phyloP scores from a whole-genome alignment of 2,329 filamentous ascomycete species.

The Tricladium varicosporioides region DNA sequence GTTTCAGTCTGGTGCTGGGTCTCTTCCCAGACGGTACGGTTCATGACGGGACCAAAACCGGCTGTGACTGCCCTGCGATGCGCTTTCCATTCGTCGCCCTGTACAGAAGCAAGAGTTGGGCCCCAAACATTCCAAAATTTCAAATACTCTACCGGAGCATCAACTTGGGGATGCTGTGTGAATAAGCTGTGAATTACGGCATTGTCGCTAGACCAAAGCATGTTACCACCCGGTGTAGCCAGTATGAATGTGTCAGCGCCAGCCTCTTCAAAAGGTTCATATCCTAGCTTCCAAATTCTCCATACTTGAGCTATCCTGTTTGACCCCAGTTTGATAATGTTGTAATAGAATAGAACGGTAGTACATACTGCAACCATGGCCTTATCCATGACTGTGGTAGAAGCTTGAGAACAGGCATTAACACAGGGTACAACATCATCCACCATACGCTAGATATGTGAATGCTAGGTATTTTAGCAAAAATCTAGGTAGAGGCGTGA shows the following conservation, averaged over 20 bases:
- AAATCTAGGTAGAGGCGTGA: too few species aligned
- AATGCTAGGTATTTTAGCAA: too few species aligned
- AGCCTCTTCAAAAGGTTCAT: conserved; percentile 5
- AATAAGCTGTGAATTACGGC: not conserved
- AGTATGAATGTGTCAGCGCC: conserved; percentile 4
- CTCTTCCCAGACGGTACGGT: conserved; percentile 5
- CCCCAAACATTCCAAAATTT: conserved; percentile 7
- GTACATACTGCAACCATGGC: conserved; percentile 4
- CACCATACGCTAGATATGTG: conserved; percentile 7
- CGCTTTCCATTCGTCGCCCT: conserved; percentile 5
- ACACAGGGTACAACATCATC: conserved; percentile 7
- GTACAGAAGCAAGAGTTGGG: conserved; percentile 1
- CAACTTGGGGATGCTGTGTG: conserved; percentile 2
- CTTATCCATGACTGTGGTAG: conserved; percentile 3
- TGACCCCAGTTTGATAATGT: not conserved
- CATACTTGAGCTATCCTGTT: conserved; percentile 4
- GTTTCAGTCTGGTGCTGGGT: conserved; percentile 5
- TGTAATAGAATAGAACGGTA: not conserved
- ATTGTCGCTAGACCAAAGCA: conserved; percentile 7
- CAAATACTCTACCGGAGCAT: conserved; percentile 2
- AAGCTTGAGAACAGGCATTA: conserved; percentile 2
- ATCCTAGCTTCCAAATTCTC: conserved; percentile 4
- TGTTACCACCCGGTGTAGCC: conserved; percentile 4
- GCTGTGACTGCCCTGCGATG: conserved; percentile 6
- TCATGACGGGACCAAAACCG: conserved; percentile 3